phyloP scores from a whole-genome alignment of 2,329 filamentous ascomycete genomes.

The Cladophialophora yegresii region DNA sequence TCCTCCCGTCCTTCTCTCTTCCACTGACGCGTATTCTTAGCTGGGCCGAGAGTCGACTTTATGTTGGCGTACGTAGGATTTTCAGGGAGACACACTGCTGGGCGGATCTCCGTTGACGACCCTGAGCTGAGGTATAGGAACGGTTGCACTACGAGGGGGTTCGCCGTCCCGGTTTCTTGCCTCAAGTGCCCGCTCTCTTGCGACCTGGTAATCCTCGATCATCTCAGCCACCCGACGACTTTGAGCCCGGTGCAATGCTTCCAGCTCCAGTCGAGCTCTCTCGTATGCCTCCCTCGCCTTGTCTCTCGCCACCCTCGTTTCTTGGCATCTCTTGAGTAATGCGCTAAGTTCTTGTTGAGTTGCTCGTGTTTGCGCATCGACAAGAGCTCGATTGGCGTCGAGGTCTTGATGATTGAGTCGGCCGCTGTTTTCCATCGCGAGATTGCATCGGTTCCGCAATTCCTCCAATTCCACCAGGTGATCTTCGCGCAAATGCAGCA shows the following conservation, averaged over 20 bases:
- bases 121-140: slow-evolving; percentile 10
- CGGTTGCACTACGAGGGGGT: slow-evolving; percentile 6
- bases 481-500: slow-evolving; percentile 19
- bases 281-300: slow-evolving; percentile 14
- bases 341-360: slow-evolving; percentile 10
- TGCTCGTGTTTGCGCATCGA: slow-evolving; percentile 12
- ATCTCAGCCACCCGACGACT: slow-evolving; percentile 9
- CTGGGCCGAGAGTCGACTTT: neutral
- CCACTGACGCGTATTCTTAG: neutral
- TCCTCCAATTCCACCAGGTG: slow-evolving; percentile 16
- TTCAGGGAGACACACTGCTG: neutral
- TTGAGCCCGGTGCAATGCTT: slow-evolving; percentile 9
- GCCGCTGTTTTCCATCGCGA: slow-evolving; percentile 10
- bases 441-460: slow-evolving; percentile 12
- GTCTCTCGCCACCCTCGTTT: slow-evolving; percentile 18
- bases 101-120: slow-evolving; percentile 15
- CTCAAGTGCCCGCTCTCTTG: neutral
- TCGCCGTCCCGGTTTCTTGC: slow-evolving; percentile 6
- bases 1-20: neutral
- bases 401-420: slow-evolving; percentile 18
- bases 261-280: slow-evolving; percentile 17
- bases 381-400: slow-evolving; percentile 14
- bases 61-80: neutral
- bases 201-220: slow-evolving; percentile 13
- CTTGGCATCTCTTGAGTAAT: slow-evolving; percentile 15